Conservation (phyloP, 2,329 filamentous ascomycete genomes). For the Colletotrichum simmondsii region DNA sequence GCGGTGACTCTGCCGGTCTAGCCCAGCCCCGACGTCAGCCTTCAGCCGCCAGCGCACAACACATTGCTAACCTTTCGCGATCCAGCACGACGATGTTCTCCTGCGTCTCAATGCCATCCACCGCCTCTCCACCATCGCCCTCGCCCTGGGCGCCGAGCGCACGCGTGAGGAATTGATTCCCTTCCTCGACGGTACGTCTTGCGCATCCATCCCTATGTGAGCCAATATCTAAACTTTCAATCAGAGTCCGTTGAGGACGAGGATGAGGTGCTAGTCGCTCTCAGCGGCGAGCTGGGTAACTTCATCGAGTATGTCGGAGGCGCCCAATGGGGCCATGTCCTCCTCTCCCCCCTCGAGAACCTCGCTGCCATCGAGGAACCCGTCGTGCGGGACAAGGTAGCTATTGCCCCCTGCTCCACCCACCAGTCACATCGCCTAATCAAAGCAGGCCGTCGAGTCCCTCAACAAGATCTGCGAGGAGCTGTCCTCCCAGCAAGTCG, state of each 20-base stretch:
- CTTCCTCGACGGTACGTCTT: slow-evolving; percentile 90
- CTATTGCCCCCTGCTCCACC: slow-evolving; percentile 26
- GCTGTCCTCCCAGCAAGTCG: slow-evolving; percentile 90
- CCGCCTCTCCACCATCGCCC: slow-evolving; percentile 96
- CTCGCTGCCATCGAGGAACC: slow-evolving; percentile 98
- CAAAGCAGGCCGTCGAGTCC: slow-evolving; percentile 88
- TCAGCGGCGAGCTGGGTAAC: slow-evolving; percentile 95
- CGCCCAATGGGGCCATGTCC: slow-evolving; percentile 91
- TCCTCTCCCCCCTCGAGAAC: slow-evolving; percentile 97
- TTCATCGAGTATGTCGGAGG: slow-evolving; percentile 99
- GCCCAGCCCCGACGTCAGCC: slow-evolving; percentile 22
- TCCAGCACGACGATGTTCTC: slow-evolving; percentile 97
- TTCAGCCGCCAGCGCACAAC: slow-evolving; percentile 35
- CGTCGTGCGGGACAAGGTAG: slow-evolving; percentile 95
- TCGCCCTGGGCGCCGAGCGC: slow-evolving; percentile 93
- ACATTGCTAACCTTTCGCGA: slow-evolving; percentile 40
- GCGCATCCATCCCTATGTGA: slow-evolving; percentile 14
- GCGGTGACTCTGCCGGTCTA: slow-evolving; percentile 29
- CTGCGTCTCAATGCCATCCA: slow-evolving; percentile 98
- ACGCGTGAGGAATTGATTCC: slow-evolving; percentile 99
- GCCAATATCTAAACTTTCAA: slow-evolving; percentile 35
- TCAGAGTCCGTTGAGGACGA: slow-evolving; percentile 98
- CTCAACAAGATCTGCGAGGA: slow-evolving; percentile 99
- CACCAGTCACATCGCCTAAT: slow-evolving; percentile 30
- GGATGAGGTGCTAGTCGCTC: slow-evolving; percentile 95